These are phyloP conservation scores for Aspergillus floridensis DNA, from an alignment of 2,329 filamentous ascomycete species.

Conservation along the genomic window DNA sequence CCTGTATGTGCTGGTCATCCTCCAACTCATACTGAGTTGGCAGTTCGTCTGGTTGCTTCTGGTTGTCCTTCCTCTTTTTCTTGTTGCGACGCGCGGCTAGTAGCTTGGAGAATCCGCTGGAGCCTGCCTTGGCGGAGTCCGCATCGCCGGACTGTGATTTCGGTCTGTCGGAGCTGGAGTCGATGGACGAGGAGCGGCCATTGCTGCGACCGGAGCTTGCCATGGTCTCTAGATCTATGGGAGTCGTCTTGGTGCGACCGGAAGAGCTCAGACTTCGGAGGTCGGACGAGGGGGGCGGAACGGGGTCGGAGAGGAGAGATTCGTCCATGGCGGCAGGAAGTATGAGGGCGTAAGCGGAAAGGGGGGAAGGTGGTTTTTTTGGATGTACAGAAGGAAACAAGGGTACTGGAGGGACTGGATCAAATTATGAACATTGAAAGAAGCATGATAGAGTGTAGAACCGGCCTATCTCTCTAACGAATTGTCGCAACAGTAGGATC, in stretches of 20 bases:
- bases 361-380: not conserved
- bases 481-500: not conserved
- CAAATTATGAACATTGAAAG: not conserved
- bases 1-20: slow-evolving; percentile 21
- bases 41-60: slow-evolving; percentile 23
- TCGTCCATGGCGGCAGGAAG: slow-evolving; percentile 32
- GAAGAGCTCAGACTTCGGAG: slow-evolving; percentile 35
- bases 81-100: slow-evolving; percentile 45
- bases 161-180: slow-evolving; percentile 38
- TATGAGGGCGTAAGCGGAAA: not conserved
- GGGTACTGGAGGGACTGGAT: not conserved
- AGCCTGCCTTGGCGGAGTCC: slow-evolving; percentile 38
- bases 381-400: not conserved
- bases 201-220: slow-evolving; percentile 33
- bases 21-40: slow-evolving; percentile 22
- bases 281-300: slow-evolving; percentile 35
- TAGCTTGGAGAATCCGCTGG: slow-evolving; percentile 53
- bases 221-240: slow-evolving; percentile 33
- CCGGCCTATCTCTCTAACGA: slow-evolving; percentile 4
- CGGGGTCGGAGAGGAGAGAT: slow-evolving; percentile 25
- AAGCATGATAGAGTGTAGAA: slow-evolving; percentile 4
- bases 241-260: slow-evolving; percentile 38
- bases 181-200: slow-evolving; percentile 37
- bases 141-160: slow-evolving; percentile 41
- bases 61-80: slow-evolving; percentile 39